Conservation (phyloP, 257 asterid genomes). For the Gynochthodes officinalis region DNA sequence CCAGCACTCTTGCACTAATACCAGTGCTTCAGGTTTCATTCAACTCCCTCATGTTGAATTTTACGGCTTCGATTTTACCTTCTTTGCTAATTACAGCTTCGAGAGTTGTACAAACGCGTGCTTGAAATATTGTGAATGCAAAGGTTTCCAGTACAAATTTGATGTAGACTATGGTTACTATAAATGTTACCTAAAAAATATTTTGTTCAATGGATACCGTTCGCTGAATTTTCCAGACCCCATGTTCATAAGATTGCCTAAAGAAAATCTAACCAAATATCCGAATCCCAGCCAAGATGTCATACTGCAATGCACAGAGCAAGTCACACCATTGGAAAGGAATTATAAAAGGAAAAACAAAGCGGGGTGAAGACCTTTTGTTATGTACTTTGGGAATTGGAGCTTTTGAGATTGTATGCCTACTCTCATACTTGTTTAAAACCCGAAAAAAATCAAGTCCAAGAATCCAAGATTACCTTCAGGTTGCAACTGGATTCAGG, state of each 20-base stretch:
- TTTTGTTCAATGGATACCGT: conserved; percentile 31
- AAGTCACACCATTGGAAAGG: not conserved
- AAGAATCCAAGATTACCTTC: conserved; percentile 19
- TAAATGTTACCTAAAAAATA: conserved; percentile 29
- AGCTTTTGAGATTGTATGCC: not conserved
- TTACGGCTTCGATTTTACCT: conserved; percentile 32
- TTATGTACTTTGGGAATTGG: conserved; percentile 16
- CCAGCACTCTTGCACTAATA: conserved; percentile 9
- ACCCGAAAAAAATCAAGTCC: not conserved
- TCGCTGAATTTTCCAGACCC: conserved; percentile 13
- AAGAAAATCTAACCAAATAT: not conserved
- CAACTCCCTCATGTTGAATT: conserved; percentile 30
- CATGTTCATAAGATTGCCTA: conserved; percentile 25
- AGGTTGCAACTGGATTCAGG: conserved; percentile 31
- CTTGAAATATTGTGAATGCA: conserved; percentile 28
- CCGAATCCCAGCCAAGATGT: not conserved
- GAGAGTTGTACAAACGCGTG: conserved; percentile 27
- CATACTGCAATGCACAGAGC: conserved; percentile 7
- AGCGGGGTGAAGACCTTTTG: not conserved
- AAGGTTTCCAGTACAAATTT: conserved; percentile 32
- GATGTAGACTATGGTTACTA: not conserved
- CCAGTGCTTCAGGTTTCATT: conserved; percentile 9
- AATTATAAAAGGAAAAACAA: conserved; percentile 5
- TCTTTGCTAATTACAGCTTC: conserved; percentile 17
- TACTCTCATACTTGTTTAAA: not conserved